Percentiles rank a stretch among this genome's conserved stretches.
Conservation (phyloP, 306 rosid genomes). For the Arachis hypogaea region DNA sequence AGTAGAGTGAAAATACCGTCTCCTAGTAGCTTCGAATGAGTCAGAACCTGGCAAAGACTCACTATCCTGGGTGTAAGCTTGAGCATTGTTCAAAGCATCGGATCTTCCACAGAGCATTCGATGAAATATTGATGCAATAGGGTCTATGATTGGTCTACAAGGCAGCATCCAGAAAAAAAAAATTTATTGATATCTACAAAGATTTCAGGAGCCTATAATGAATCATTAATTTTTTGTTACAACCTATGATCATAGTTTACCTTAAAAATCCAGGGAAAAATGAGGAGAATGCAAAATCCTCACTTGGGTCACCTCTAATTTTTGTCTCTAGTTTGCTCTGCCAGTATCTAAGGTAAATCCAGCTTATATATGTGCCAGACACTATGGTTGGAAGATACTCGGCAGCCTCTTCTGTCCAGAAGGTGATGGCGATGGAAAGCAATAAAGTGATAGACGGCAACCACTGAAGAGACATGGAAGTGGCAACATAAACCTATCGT, state of each 20-base stretch:
- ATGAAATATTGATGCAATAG: slow-evolving; percentile 73
- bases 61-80: slow-evolving; percentile 54
- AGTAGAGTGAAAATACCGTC: slow-evolving; percentile 54
- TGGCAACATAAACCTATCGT: slow-evolving; percentile 17
- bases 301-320: slow-evolving; percentile 84
- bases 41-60: slow-evolving; percentile 84
- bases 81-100: slow-evolving; percentile 50
- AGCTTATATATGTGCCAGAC: slow-evolving; percentile 77
- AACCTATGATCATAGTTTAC: slow-evolving; percentile 41
- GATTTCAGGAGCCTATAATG: slow-evolving; percentile 10
- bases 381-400: slow-evolving; percentile 73
- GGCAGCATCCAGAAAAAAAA: slow-evolving; percentile 4
- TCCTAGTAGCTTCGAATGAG: slow-evolving; percentile 80
- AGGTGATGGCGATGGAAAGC: slow-evolving; percentile 60
- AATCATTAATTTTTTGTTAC: neutral
- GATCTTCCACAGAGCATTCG: slow-evolving; percentile 83
- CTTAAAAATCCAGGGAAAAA: slow-evolving; percentile 80
- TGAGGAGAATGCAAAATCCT: slow-evolving; percentile 85
- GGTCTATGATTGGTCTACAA: slow-evolving; percentile 76
- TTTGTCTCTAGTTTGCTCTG: slow-evolving; percentile 80
- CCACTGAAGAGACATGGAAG: slow-evolving; percentile 62
- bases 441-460: slow-evolving; percentile 67
- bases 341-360: slow-evolving; percentile 95
- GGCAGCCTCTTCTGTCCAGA: slow-evolving; percentile 56
- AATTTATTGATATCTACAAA: slow-evolving; percentile 5